These are phyloP conservation scores for Paralagenidium karlingii DNA, from an alignment of 352 stramenopile species.

Conservation along the genomic window DNA sequence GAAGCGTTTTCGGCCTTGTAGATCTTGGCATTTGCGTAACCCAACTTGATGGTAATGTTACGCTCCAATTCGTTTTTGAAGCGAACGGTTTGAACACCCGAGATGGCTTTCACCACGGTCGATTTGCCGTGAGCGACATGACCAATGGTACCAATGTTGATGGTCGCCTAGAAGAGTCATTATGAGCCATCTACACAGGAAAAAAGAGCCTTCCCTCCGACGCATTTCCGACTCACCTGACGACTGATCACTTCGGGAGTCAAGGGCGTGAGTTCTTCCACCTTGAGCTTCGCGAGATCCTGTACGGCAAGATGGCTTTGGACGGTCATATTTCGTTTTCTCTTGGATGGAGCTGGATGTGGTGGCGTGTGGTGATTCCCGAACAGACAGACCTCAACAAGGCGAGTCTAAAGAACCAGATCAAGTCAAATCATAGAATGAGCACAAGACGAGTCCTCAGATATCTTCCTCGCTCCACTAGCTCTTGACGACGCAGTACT, in stretches of 20 bases:
- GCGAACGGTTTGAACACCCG: conserved; percentile 96
- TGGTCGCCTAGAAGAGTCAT: conserved; percentile 88
- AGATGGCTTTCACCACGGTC: conserved; percentile 99
- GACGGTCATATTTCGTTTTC: too few relatives aligned
- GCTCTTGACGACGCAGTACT: too few relatives aligned
- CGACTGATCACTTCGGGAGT: conserved; percentile 96
- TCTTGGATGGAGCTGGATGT: too few relatives aligned
- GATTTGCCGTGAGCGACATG: conserved; percentile 99
- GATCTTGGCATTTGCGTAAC: conserved; percentile 99
- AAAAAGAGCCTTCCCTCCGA: background rate
- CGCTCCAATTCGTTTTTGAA: conserved; percentile 99
- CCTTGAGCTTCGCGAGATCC: conserved; percentile 92
- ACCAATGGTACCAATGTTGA: conserved; percentile 99
- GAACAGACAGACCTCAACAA: too few relatives aligned
- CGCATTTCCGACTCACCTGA: conserved; percentile 11
- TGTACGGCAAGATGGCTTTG: conserved; percentile 84
- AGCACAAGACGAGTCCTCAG: too few relatives aligned
- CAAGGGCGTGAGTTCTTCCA: conserved; percentile 92
- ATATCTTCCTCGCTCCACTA: too few relatives aligned
- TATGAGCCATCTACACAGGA: background rate
- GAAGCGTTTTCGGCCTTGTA: conserved; percentile 84
- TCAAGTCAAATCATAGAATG: too few relatives aligned
- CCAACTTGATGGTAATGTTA: conserved; percentile 99
- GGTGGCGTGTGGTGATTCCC: too few relatives aligned
- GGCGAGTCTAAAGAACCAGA: too few relatives aligned